Base-by-base conservation (phyloP, 192 early-diverging fungal genomes). In the Cetraspora pellucida region DNA sequence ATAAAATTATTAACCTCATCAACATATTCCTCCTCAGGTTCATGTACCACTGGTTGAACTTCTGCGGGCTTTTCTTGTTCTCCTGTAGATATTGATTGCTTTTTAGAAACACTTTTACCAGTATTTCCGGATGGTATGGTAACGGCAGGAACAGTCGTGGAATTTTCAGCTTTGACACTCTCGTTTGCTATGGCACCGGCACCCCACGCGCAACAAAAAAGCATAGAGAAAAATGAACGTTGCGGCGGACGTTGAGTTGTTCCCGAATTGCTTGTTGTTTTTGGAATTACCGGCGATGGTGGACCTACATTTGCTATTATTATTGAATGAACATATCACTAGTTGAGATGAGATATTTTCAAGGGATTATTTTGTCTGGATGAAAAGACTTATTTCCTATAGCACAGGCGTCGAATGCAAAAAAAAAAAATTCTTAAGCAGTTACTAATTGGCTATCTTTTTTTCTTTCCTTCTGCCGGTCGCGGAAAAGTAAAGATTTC, bases 181-280 rank as follows among this genome's bases (percentile, higher is more conserved):
- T 52, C 49, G 17, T 72, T 52, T 27, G 46, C 31, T 30, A 52
- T 57, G 2, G 70, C 52, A 11, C 70, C 49, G 57, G 45, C 49
- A 57, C 70, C 52, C 70, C 70, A 72, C 46, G 70, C 30, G 23
- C 70, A 72, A 72, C 70, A 72, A 31, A 72, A 72, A 37, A 72
- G 16, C 14, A 72, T 13, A 19, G 70, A 72, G 7, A 72, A 45
- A 58, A 72, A 57, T 52, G 70, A 72, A 52, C 52, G 45, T 28
- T 21, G 68, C 25, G 67, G 52, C 57, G 70, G 16, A 55, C 70
- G 70, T 28, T 72, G 70, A 3, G 70, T 57, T 30, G 30, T 52
- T 30, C 49, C 49, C 43, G 70, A 31, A 43, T 47, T 37, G 23
- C 4, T 52, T 58, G 23, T 17, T 9, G 70, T 57, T 57, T 72